Conservation (phyloP, 805 yeast species). For the Zygosaccharomyces lentus region DNA sequence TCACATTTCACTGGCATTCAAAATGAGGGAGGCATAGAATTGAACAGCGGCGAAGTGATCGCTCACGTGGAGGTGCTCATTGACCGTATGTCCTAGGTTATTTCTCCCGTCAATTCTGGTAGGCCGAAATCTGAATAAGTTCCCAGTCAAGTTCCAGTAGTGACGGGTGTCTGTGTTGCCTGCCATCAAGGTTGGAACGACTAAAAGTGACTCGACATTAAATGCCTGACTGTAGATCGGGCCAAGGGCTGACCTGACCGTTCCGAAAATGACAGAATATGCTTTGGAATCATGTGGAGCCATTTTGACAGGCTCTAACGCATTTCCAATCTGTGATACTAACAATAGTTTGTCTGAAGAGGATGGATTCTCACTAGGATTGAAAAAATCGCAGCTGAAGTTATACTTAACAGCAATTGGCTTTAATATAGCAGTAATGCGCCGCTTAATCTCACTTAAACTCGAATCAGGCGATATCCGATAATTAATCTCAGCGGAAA, state of each 20-base stretch:
- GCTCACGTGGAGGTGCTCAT: slow-evolving; percentile 9
- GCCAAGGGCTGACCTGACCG: slow-evolving; percentile 1
- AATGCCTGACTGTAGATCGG: slow-evolving; percentile 1
- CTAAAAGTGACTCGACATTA: slow-evolving; percentile 14
- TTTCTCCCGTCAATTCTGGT: slow-evolving; percentile 8
- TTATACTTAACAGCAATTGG: slow-evolving; percentile 2
- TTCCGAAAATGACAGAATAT: slow-evolving; percentile 4
- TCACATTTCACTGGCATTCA: slow-evolving; percentile 9
- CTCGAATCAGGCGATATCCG: slow-evolving; percentile 6
- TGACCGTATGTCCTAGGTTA: slow-evolving; percentile 10
- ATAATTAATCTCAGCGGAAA: slow-evolving; percentile 3
- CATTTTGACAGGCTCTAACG: slow-evolving; percentile 5
- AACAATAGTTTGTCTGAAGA: slow-evolving; percentile 2
- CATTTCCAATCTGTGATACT: slow-evolving; percentile 7
- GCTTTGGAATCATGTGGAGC: slow-evolving; percentile 4
- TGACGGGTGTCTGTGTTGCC: slow-evolving; percentile 62
- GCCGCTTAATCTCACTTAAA: slow-evolving; percentile 3
- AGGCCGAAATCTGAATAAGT: slow-evolving; percentile 46
- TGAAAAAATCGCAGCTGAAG: slow-evolving; percentile 2
- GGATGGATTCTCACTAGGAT: background rate
- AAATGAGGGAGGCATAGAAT: slow-evolving; percentile 8
- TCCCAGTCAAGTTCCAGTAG: slow-evolving; percentile 53
- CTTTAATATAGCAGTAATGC: background rate
- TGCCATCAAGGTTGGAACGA: slow-evolving; percentile 52
- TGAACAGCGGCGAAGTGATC: slow-evolving; percentile 9